Base-by-base conservation (phyloP, 2,329 filamentous ascomycete genomes). In the Diaporthe sp. region DNA sequence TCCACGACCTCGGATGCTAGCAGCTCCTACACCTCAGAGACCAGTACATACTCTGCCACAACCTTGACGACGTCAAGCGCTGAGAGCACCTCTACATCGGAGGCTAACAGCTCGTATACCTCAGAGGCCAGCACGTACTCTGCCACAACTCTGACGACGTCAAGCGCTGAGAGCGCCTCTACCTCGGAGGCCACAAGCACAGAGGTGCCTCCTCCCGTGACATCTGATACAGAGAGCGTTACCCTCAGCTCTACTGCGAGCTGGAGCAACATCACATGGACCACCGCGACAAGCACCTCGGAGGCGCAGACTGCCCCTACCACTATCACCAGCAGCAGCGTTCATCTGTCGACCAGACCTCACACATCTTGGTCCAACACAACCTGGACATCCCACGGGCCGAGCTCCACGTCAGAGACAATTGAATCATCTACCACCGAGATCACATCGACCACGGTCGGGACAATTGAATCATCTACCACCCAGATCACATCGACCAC, bases 311-410 rank as follows among this genome's bases (percentile, higher is more conserved):
- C 65, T n/a, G n/a, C 9, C 34, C 65, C 71, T n/a, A 65, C 34
- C 20, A 42, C 61, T n/a, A 51, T 65, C 2, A 65, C 47, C 74
- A 72, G 25, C 34, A 65, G 73, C 73, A 51, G 67, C 53, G 7
- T 70, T n/a, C 44, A n/a, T n/a, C 53, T 70, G 28, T 76, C 74
- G 10, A 70, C 61, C 39, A 42, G 71, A 49, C 74, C 67, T 31
- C 51, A 28, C 28, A 47, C 67, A 17, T 53, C 65, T 2, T 75
- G 60, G 60, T 68, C 34, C 10, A 75, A 75, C 51, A 73, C 60
- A 17, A 76, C 73, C 28, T 73, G 63, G 60, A 55, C 75, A 5
- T 68, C 72, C 13, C n/a, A 55, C 58, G 60, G 63, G 10, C 53
- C 55, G 37, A 70, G 44, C 55, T 75, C 57, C 9, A 72, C 67